Conservation (phyloP, 345 rosid species). For the Syzygium aromaticum region DNA sequence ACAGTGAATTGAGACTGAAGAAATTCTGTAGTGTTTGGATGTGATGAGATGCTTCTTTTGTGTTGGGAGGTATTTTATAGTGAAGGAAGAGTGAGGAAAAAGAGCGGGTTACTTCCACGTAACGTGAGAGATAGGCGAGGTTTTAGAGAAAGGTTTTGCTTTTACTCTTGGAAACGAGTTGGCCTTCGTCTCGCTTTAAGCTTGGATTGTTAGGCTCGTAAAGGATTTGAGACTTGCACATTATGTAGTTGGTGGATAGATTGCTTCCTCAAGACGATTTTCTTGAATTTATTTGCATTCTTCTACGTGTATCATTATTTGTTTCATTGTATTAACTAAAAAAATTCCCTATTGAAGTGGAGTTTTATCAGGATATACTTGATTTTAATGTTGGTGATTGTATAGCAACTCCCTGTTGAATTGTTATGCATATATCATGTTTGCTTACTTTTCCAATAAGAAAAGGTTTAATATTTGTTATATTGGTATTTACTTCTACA, state of each 20-base stretch:
- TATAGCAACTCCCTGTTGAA: not conserved
- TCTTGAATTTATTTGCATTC: not conserved
- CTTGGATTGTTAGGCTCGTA: not conserved
- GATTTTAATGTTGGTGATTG: not conserved
- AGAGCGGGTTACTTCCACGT: slow-evolving; percentile 18
- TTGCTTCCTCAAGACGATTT: not conserved
- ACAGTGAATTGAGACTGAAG: not conserved
- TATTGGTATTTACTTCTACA: not conserved
- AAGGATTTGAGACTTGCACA: too few species aligned
- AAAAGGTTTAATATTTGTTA: not conserved
- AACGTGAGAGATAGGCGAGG: not conserved
- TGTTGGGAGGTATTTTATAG: not conserved
- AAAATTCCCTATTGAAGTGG: not conserved
- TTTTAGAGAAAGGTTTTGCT: not conserved
- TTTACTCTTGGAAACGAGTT: not conserved
- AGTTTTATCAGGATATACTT: not conserved
- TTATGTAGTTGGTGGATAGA: not conserved
- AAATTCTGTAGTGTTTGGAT: not conserved
- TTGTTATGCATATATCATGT: not conserved
- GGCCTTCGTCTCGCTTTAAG: not conserved
- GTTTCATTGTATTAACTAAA: not conserved
- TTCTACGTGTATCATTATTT: not conserved
- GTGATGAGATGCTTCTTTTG: not conserved
- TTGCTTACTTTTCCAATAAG: not conserved
- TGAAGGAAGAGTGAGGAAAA: not conserved